phyloP scores from a whole-genome alignment of 768 basidiomycete genomes.

The Austroboletus festivus region DNA sequence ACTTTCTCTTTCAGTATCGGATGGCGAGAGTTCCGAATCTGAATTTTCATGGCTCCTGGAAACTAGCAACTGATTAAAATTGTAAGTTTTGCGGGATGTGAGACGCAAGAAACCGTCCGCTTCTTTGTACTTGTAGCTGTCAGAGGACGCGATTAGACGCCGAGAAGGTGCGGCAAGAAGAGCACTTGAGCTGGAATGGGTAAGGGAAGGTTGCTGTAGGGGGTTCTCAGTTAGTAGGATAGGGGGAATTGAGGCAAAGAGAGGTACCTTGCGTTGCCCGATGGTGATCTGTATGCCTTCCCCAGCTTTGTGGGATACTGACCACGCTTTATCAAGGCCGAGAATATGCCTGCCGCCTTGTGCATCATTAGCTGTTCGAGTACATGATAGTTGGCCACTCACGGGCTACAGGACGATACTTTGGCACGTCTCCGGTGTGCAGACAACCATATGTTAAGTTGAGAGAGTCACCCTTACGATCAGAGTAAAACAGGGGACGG shows the following conservation, averaged over 20 bases:
- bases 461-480: conserved; percentile 61
- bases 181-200: conserved; percentile 53
- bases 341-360: conserved; percentile 51
- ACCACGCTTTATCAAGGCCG: conserved; percentile 53
- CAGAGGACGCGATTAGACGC: conserved; percentile 39
- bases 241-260: conserved; percentile 1
- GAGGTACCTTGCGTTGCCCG: conserved; percentile 42
- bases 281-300: conserved; percentile 59
- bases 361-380: conserved; percentile 48
- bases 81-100: conserved; percentile 38
- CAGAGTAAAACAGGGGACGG: conserved; percentile 52
- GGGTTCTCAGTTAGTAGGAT: conserved; percentile 1
- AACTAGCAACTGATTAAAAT: conserved; percentile 46
- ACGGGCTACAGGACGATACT: conserved; percentile 59
- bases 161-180: conserved; percentile 51
- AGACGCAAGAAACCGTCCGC: conserved; percentile 66
- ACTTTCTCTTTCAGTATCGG: conserved; percentile 29
- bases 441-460: conserved; percentile 69
- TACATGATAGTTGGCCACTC: conserved; percentile 26
- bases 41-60: conserved; percentile 27
- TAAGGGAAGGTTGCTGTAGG: conserved; percentile 46
- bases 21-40: conserved; percentile 37
- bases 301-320: conserved; percentile 50
- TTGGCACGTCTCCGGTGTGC: conserved; percentile 62
- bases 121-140: conserved; percentile 53